These are phyloP conservation scores for Coniferiporia weirii DNA, from an alignment of 1,284 basidiomycete species.

Conservation along the genomic window DNA sequence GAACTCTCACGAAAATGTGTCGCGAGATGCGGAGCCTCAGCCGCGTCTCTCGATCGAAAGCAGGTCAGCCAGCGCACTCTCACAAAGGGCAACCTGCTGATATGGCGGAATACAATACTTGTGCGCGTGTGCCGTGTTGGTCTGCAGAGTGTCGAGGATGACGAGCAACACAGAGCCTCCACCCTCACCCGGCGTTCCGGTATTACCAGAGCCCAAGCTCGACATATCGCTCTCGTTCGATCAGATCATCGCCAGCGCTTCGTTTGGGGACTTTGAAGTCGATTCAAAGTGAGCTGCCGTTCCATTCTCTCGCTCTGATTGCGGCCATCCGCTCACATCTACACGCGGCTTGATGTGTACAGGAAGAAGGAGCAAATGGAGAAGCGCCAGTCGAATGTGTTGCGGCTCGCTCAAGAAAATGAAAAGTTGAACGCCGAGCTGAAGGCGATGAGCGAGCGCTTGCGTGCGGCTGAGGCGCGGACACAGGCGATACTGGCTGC, in stretches of 20 bases:
- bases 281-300: slow-evolving; percentile 10
- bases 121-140: background rate
- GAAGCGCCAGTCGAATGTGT: slow-evolving; percentile 70
- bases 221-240: slow-evolving; percentile 16
- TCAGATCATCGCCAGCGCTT: slow-evolving; percentile 12
- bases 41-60: slow-evolving; percentile 16
- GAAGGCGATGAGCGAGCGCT: slow-evolving; percentile 64
- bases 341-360: background rate
- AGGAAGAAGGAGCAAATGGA: slow-evolving; percentile 46
- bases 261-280: slow-evolving; percentile 4
- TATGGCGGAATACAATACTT: background rate
- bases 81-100: background rate
- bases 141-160: slow-evolving; percentile 14
- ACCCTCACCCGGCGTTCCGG: slow-evolving; percentile 4
- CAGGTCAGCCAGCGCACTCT: slow-evolving; percentile 9
- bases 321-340: background rate
- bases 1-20: background rate
- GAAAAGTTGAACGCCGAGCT: slow-evolving; percentile 70
- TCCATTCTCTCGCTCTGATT: background rate
- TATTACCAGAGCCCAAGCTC: slow-evolving; percentile 14
- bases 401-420: slow-evolving; percentile 71
- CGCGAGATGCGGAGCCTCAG: slow-evolving; percentile 7
- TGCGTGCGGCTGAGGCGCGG: slow-evolving; percentile 66
- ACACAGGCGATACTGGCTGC: slow-evolving; percentile 46
- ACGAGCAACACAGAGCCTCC: slow-evolving; percentile 5